Conservation (phyloP, 2,329 filamentous ascomycete species). For the Pseudogymnoascus sp. region DNA sequence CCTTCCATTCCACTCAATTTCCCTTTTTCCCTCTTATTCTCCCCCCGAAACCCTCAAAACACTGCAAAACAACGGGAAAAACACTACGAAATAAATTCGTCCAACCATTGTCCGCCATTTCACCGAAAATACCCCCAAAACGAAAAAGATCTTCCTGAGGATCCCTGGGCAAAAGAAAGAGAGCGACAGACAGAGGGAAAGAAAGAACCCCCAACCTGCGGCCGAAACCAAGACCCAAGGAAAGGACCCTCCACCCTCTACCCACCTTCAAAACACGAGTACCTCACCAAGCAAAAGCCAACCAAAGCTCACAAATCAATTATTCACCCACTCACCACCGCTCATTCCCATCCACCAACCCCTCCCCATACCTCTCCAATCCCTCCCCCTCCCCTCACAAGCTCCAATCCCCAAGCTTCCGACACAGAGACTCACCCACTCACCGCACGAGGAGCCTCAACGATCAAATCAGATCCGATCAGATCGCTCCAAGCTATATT, state of each 20-base stretch:
- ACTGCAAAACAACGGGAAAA: not conserved
- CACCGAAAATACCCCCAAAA: not conserved
- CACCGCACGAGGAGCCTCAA: not conserved
- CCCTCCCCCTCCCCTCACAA: constrained; percentile 4
- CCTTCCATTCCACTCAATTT: not conserved
- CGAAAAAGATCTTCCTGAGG: not conserved
- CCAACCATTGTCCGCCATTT: not conserved
- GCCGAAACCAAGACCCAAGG: not conserved
- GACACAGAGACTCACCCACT: not conserved
- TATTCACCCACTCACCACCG: not conserved
- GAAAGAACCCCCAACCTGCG: not conserved
- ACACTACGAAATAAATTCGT: not conserved
- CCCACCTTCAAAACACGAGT: not conserved
- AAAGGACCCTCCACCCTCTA: not conserved
- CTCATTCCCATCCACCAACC: not conserved
- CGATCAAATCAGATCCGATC: not conserved
- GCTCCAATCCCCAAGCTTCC: not conserved
- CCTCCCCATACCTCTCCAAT: too few species aligned
- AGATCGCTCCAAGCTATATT: not conserved
- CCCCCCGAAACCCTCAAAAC: not conserved
- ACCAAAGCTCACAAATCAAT: not conserved
- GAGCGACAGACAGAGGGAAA: too few species aligned
- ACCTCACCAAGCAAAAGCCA: not conserved
- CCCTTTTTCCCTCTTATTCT: not conserved
- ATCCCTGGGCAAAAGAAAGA: not conserved